Percentiles rank a stretch among this genome's conserved stretches.
Conservation (phyloP, 257 asterid genomes). For the Solanum habrochaites region DNA sequence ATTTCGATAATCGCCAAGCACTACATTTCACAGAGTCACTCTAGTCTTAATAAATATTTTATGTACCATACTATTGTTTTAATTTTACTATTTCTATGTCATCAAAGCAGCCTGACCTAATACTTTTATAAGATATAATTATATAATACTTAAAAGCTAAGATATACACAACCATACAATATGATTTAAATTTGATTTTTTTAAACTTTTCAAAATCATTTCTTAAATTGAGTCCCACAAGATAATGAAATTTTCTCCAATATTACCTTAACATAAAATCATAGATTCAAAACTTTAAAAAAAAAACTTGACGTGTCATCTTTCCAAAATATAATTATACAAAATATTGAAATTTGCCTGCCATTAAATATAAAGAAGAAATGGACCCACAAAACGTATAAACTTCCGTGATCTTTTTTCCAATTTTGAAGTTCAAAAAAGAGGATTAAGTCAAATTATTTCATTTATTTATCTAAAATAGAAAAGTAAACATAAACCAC, state of each 20-base stretch:
- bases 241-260: background rate
- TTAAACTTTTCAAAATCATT: background rate
- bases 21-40: too few relatives aligned
- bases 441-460: background rate
- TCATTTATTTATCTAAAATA: background rate
- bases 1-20: background rate
- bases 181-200: background rate
- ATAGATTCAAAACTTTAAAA: background rate
- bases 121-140: background rate
- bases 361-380: background rate
- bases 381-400: conserved; percentile 18
- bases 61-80: background rate
- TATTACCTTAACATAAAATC: background rate
- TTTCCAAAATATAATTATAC: background rate
- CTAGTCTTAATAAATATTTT: too few relatives aligned
- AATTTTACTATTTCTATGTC: background rate
- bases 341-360: background rate
- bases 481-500: background rate
- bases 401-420: background rate
- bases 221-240: background rate
- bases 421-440: conserved; percentile 3
- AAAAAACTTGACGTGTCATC: background rate
- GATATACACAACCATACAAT: background rate
- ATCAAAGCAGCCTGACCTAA: background rate
- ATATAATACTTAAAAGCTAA: background rate